Evolutionary conservation across 2,329 filamentous ascomycete species (phyloP).

Genomic region (Monilinia polystroma): DNA sequence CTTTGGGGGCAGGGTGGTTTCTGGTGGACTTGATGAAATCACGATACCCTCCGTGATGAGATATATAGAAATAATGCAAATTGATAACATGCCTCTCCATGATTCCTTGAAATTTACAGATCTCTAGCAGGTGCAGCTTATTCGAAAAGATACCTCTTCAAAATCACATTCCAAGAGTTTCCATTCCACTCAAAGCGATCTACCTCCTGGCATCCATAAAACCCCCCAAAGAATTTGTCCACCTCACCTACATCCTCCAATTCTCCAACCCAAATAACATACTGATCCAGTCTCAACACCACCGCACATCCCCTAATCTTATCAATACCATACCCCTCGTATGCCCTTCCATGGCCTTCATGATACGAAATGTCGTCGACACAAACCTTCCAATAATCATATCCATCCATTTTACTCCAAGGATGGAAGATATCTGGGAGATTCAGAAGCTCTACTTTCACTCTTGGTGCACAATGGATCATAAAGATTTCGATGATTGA

Average conservation of each 20-base stretch:
- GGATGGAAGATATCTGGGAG: slow-evolving; percentile 52
- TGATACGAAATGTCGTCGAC: slow-evolving; percentile 55
- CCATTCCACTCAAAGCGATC: not conserved
- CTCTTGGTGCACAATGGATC: slow-evolving; percentile 55
- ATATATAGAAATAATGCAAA: no score
- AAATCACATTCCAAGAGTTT: not conserved
- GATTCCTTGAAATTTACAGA: no score
- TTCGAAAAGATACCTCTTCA: not conserved
- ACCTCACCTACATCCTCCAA: slow-evolving; percentile 40
- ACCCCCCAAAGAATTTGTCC: slow-evolving; percentile 25
- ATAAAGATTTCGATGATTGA: slow-evolving; percentile 60
- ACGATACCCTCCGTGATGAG: no score
- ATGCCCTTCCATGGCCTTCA: slow-evolving; percentile 51
- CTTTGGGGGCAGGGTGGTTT: no score
- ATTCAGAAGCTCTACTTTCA: slow-evolving; percentile 51
- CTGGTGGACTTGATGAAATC: no score
- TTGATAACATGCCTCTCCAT: no score
- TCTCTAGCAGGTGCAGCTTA: no score
- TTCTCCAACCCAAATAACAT: slow-evolving; percentile 50
- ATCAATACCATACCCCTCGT: slow-evolving; percentile 60
- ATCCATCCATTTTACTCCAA: slow-evolving; percentile 49
- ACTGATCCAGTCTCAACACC: slow-evolving; percentile 65
- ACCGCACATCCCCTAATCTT: slow-evolving; percentile 55
- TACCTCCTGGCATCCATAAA: slow-evolving; percentile 25
- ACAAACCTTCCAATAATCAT: slow-evolving; percentile 57